Evolutionary conservation across 2,329 filamentous ascomycete genomes (phyloP), one percentile per base, ranked within the genome.

Genomic region (Coccinonectria pachysandricola): DNA sequence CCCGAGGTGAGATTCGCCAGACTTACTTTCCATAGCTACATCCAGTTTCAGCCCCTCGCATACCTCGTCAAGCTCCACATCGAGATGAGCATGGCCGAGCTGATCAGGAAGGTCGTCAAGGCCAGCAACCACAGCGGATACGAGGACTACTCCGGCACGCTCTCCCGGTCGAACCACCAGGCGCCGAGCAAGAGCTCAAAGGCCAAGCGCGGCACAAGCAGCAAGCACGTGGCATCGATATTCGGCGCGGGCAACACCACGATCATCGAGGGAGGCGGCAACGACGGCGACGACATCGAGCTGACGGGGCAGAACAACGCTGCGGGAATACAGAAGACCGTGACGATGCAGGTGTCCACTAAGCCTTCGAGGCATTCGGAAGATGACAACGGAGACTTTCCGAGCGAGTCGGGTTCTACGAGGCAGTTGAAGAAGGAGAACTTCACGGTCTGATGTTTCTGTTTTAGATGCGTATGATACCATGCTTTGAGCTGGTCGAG

Each of bases 11-110:
- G n/a, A n/a, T n/a, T n/a, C n/a, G n/a, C n/a, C n/a, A n/a, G n/a
- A n/a, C n/a, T n/a, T n/a, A n/a, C n/a, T n/a, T n/a, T 4, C 15
- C 9, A 27, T 14, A 50, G 52, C 16, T 52, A 47, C 36, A 54
- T 65, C 14, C 62, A 65, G 34, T 65, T 68, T 43, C 62, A 68
- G 19, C 64, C 64, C 1, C 50, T 68, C 5, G 64, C 62, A 3
- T 68, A 67, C 40, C 53, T 65, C 11, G 60, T 67, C 31, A 68
- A 68, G 29, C 55, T 68, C 10, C 62, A 68, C 34, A 68, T 68
- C 37, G 64, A 68, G 37, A 59, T 68, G 55, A 60, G 57, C 21
- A 67, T 68, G 62, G 62, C 65, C 26, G 60, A 62, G 20, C 57
- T 68, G 21, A 68, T 68, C 39, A 58, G 44, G 17, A 57, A 55